A percentile compares a stretch with the other conserved stretches of the same genome.
These are phyloP conservation scores for Globisporangium irregulare DNA, from an alignment of 352 stramenopile species.

Conservation along the genomic window DNA sequence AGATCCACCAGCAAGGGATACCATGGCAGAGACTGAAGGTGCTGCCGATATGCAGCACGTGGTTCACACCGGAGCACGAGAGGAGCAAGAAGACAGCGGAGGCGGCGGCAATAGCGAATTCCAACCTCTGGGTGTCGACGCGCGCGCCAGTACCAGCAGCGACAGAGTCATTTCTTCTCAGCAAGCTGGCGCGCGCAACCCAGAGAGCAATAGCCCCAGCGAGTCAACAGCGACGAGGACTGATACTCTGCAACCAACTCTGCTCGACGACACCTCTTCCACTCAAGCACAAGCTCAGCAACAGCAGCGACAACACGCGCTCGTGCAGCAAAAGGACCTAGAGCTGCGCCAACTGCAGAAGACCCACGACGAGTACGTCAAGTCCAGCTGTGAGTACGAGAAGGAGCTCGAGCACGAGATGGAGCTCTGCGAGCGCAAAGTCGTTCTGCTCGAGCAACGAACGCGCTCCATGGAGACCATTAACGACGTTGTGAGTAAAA, in stretches of 20 bases:
- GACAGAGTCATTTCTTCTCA: neutral
- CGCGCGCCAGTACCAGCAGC: neutral
- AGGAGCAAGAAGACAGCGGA: neutral
- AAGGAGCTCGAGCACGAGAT: constrained; percentile 63
- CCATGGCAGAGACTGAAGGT: neutral
- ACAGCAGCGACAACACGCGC: constrained; percentile 4
- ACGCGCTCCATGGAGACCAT: constrained; percentile 28
- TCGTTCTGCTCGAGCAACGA: constrained; percentile 24
- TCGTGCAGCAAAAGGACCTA: constrained; percentile 1
- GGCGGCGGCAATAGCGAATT: neutral
- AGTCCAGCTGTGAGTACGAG: constrained; percentile 75
- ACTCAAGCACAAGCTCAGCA: neutral
- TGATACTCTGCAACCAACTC: neutral
- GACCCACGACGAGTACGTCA: constrained; percentile 72
- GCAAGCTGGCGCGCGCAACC: neutral
- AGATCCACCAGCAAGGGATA: neutral
- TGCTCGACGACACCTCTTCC: neutral
- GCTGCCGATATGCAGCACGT: neutral
- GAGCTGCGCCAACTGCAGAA: constrained; percentile 54
- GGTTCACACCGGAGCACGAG: neutral
- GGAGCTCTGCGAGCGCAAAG: constrained; percentile 50
- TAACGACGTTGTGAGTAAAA: constrained; percentile 22
- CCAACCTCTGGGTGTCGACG: neutral
- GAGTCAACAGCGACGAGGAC: neutral
- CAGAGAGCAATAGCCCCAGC: neutral